Conservation (phyloP, 2,329 filamentous ascomycete species). For the Epichloe typhina region DNA sequence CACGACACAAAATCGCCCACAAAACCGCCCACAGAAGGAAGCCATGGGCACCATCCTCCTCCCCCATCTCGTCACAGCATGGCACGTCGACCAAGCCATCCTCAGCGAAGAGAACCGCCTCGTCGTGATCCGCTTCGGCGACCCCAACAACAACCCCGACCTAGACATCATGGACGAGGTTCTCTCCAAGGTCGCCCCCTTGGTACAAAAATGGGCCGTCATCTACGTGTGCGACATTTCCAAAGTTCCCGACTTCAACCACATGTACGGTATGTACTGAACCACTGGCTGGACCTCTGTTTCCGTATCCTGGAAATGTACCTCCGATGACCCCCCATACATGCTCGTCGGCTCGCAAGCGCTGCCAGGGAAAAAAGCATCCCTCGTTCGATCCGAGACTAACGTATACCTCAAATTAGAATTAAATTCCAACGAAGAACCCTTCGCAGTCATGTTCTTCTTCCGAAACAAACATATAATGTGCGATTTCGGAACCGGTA, state of each 20-base stretch:
- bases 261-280: slow-evolving; percentile 60
- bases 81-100: slow-evolving; percentile 98
- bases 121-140: slow-evolving; percentile 85
- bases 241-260: slow-evolving; percentile 82
- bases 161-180: slow-evolving; percentile 76
- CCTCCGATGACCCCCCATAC: too few relatives aligned
- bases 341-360: too few relatives aligned
- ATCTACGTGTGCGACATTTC: slow-evolving; percentile 93
- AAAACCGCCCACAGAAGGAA: background rate
- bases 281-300: background rate
- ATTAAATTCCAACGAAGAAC: slow-evolving; percentile 34
- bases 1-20: background rate
- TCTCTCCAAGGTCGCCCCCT: slow-evolving; percentile 84
- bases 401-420: background rate
- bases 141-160: slow-evolving; percentile 51
- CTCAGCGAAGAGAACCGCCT: slow-evolving; percentile 77
- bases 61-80: slow-evolving; percentile 80
- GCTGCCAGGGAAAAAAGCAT: too few relatives aligned
- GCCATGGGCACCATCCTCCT: slow-evolving; percentile 73
- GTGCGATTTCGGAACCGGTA: slow-evolving; percentile 94
- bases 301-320: background rate
- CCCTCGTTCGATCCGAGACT: background rate
- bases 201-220: slow-evolving; percentile 84
- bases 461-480: slow-evolving; percentile 99
- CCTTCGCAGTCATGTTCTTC: slow-evolving; percentile 92